Evolutionary conservation across 345 rosid genomes (phyloP).

Genomic region (Citrus reticulata): DNA sequence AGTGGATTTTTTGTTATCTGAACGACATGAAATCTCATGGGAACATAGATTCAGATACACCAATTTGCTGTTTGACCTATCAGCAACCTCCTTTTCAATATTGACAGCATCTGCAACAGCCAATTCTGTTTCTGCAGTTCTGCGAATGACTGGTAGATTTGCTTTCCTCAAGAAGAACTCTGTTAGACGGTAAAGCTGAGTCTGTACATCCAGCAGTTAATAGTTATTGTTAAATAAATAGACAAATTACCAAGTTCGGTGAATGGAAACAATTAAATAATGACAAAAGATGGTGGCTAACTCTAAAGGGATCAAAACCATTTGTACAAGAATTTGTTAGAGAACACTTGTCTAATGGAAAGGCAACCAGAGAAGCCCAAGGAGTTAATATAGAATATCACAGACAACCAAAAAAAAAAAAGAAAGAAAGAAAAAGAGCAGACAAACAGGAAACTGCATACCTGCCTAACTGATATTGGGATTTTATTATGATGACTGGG

Average conservation of each 20-base stretch:
- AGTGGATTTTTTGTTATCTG: constrained; percentile 35
- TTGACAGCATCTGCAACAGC: constrained; percentile 98
- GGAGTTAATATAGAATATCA: not conserved
- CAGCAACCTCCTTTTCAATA: constrained; percentile 76
- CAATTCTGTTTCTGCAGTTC: constrained; percentile 89
- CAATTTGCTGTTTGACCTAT: constrained; percentile 80
- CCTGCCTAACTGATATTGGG: constrained; percentile 88
- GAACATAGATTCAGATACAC: constrained; percentile 93
- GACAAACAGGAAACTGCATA: constrained; percentile 25
- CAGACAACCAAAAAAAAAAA: not conserved
- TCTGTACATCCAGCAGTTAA: constrained; percentile 42
- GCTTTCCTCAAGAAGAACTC: constrained; percentile 76
- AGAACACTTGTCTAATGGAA: not conserved
- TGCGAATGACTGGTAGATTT: constrained; percentile 57
- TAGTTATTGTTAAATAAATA: not conserved
- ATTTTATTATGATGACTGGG: constrained; percentile 74
- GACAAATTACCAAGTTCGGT: not conserved
- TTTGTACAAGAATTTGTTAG: not conserved
- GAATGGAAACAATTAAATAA: not conserved
- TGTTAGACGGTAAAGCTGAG: constrained; percentile 78
- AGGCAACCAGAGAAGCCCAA: not conserved
- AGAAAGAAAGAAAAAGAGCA: not conserved
- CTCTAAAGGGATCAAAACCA: not conserved
- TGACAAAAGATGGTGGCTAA: not conserved
- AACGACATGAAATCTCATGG: constrained; percentile 62